A percentile compares a stretch with the other conserved stretches of the same genome.
Evolutionary conservation across 1,284 basidiomycete species (phyloP).

Genomic region (Rhodotorula sp.): DNA sequence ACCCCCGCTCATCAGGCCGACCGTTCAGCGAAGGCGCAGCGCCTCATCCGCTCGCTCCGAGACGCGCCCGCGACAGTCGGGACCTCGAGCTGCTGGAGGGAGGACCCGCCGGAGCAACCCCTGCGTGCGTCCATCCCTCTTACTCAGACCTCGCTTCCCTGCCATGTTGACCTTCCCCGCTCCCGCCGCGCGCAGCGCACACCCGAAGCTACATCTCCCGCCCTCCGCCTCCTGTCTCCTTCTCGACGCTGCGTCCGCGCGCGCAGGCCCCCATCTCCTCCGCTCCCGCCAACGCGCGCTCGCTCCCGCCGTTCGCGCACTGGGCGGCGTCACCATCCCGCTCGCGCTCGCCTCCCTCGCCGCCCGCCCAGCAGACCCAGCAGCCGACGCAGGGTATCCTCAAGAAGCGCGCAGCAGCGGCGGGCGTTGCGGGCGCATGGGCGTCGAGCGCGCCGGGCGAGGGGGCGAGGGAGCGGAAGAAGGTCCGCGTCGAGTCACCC

Average conservation of each 20-base stretch:
- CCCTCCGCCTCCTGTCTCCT: not conserved
- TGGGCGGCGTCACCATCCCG: not conserved
- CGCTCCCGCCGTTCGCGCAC: not conserved
- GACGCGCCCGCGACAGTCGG: not conserved
- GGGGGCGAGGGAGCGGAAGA: constrained; percentile 1
- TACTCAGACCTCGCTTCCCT: too few relatives aligned
- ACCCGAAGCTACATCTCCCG: not conserved
- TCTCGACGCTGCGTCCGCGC: not conserved
- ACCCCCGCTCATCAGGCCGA: not conserved
- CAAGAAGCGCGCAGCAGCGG: not conserved
- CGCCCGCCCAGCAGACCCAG: not conserved
- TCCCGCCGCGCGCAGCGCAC: not conserved
- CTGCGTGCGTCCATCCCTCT: not conserved
- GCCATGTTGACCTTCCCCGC: not conserved
- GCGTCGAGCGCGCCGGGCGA: too few relatives aligned
- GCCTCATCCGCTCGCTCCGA: not conserved
- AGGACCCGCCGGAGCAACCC: not conserved
- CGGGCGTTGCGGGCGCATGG: not conserved
- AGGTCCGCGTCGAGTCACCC: constrained; percentile 23
- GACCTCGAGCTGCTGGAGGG: too few relatives aligned
- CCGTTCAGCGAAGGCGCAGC: not conserved
- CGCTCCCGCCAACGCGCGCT: not conserved
- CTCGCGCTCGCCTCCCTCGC: not conserved
- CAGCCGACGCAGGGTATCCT: constrained; percentile 10
- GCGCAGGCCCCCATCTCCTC: not conserved